These are phyloP conservation scores for Tilletia walkeri DNA, from an alignment of 1,284 basidiomycete genomes.

Conservation along the genomic window DNA sequence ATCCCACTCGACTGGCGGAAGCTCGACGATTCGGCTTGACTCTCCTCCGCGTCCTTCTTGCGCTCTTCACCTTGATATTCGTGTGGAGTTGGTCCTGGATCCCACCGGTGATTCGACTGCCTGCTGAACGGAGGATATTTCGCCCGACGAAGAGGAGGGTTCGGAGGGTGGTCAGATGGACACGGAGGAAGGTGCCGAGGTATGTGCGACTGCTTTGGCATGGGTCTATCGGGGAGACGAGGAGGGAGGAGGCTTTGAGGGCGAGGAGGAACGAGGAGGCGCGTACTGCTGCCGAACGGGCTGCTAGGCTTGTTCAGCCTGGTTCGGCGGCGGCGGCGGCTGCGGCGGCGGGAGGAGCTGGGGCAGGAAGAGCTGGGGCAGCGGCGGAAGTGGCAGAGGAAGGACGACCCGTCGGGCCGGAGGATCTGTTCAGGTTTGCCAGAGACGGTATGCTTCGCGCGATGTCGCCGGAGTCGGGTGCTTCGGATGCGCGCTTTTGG, in stretches of 20 bases:
- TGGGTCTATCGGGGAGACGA: slow-evolving; percentile 44
- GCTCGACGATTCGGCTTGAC: slow-evolving; percentile 3
- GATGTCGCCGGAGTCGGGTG: slow-evolving; percentile 5
- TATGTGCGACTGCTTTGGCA: slow-evolving; percentile 47
- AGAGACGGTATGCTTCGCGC: background rate
- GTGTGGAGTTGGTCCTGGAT: slow-evolving; percentile 2
- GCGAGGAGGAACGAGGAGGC: slow-evolving; percentile 13
- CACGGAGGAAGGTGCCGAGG: slow-evolving; percentile 23
- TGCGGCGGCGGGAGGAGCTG: background rate
- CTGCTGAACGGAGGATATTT: background rate
- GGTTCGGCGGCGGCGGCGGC: background rate
- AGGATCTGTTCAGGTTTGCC: background rate
- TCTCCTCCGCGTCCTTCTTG: background rate
- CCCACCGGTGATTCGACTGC: slow-evolving; percentile 20
- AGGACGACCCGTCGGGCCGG: no score
- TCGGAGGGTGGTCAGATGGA: background rate
- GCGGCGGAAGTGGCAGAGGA: background rate
- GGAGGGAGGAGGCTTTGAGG: slow-evolving; percentile 21
- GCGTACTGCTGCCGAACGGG: slow-evolving; percentile 11
- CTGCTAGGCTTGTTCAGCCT: slow-evolving; percentile 15
- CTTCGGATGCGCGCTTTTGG: slow-evolving; percentile 10
- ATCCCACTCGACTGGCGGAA: background rate
- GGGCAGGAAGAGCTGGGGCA: background rate
- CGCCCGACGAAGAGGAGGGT: background rate
- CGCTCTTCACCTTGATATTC: background rate